Percentiles rank a stretch among this genome's conserved stretches.
Conservation (phyloP, 2,329 filamentous ascomycete species). For the Didymella keratinophila region DNA sequence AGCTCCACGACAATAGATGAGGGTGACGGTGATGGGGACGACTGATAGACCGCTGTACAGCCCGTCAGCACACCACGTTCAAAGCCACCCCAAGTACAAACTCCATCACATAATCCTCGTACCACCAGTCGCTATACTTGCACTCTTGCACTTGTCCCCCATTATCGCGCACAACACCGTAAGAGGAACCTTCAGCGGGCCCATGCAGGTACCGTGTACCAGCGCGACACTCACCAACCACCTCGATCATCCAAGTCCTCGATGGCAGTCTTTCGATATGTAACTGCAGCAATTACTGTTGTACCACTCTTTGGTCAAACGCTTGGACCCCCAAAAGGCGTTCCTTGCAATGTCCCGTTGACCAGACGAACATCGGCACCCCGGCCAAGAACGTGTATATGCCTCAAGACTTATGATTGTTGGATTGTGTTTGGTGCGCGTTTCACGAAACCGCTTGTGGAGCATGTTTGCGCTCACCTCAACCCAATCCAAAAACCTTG, state of each 20-base stretch:
- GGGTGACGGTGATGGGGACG: conserved; percentile 6
- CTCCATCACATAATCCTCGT: background rate
- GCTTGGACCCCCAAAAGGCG: conserved; percentile 17
- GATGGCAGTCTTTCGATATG: background rate
- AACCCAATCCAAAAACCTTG: background rate
- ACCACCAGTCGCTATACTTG: conserved; percentile 6
- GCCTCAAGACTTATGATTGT: conserved; percentile 18
- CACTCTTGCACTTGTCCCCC: background rate
- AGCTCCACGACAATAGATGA: background rate
- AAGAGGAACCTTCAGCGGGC: background rate
- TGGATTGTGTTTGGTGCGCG: background rate
- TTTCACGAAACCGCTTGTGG: conserved; percentile 1
- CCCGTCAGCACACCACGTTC: background rate
- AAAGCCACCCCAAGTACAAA: conserved; percentile 1
- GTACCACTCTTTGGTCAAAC: conserved; percentile 18
- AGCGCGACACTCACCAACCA: background rate
- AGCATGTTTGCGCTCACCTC: background rate
- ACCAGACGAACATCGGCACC: conserved; percentile 8
- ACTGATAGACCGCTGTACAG: conserved; percentile 4
- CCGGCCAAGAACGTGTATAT: conserved; percentile 18
- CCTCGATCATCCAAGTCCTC: background rate
- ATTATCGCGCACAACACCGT: background rate
- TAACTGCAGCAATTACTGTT: conserved; percentile 13
- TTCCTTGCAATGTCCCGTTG: conserved; percentile 16
- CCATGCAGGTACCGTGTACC: background rate